These are phyloP conservation scores for Eimeria necatrix DNA, from an alignment of 169 alveolate species.

Conservation along the genomic window DNA sequence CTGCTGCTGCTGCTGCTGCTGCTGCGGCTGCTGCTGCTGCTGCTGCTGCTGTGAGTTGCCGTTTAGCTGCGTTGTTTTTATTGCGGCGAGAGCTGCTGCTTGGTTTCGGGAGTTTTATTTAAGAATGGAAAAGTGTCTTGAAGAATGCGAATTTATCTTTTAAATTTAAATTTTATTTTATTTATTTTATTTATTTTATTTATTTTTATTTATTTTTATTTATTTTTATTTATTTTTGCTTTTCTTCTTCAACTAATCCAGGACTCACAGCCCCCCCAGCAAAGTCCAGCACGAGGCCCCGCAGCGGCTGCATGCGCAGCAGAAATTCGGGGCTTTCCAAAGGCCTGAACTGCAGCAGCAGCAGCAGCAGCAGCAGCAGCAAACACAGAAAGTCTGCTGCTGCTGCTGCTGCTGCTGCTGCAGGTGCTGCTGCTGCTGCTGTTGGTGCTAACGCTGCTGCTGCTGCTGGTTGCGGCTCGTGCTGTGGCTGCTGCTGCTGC, in stretches of 20 bases:
- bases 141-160: too few species aligned
- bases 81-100: too few species aligned
- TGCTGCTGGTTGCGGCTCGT: not conserved
- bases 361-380: not conserved
- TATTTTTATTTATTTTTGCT: not conserved
- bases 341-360: not conserved
- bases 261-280: not conserved
- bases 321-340: not conserved
- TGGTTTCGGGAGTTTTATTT: too few species aligned
- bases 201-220: not conserved
- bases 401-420: not conserved
- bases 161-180: not conserved
- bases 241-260: not conserved
- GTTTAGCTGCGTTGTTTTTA: too few species aligned
- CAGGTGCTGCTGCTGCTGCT: not conserved
- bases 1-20: too few species aligned
- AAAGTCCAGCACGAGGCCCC: conserved; percentile 7
- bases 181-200: not conserved
- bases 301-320: conserved; percentile 54
- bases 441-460: not conserved
- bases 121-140: too few species aligned
- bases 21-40: too few species aligned
- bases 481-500: too few species aligned
- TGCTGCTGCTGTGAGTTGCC: too few species aligned
- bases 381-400: not conserved